A percentile compares a stretch with the other conserved stretches of the same genome.
Evolutionary conservation across 1,139 yeast species (phyloP).

Genomic region (Hansenula anomala): DNA sequence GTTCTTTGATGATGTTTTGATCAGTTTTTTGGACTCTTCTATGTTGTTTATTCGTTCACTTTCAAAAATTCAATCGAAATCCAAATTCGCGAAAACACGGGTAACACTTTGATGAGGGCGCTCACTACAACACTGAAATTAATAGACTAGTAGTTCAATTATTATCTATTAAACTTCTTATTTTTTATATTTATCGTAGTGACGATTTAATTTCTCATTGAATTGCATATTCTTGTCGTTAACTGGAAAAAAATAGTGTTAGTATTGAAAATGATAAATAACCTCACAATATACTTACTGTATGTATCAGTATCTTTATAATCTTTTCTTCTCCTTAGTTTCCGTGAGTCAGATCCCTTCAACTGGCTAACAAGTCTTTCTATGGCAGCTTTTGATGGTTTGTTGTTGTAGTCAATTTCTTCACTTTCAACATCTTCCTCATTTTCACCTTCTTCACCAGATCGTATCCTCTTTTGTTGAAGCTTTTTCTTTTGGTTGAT

Average conservation of each 20-base stretch:
- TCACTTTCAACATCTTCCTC: constrained; percentile 13
- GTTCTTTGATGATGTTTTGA: neutral
- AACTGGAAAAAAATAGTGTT: constrained; percentile 32
- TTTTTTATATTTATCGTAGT: constrained; percentile 42
- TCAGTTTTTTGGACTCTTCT: too few species aligned
- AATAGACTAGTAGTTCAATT: too few species aligned
- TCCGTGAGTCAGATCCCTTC: constrained; percentile 24
- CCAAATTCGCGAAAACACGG: too few species aligned
- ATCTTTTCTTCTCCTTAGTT: constrained; percentile 31
- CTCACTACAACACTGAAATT: too few species aligned
- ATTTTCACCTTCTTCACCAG: constrained; percentile 14
- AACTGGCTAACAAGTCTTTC: constrained; percentile 36
- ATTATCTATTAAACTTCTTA: too few species aligned
- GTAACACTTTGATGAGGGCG: neutral
- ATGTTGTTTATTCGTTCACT: too few species aligned
- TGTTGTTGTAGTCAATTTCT: constrained; percentile 15
- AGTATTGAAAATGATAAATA: constrained; percentile 1
- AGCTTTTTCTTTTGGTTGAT: constrained; percentile 27
- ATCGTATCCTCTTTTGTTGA: constrained; percentile 16
- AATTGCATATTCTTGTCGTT: constrained; percentile 79
- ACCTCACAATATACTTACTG: constrained; percentile 11
- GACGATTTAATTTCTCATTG: constrained; percentile 64
- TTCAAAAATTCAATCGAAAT: neutral
- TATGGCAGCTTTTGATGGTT: constrained; percentile 35
- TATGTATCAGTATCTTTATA: constrained; percentile 28